Percentiles rank a stretch among this genome's conserved stretches.
Evolutionary conservation across 768 basidiomycete species (phyloP).

Genomic region (Rickenella mellea): DNA sequence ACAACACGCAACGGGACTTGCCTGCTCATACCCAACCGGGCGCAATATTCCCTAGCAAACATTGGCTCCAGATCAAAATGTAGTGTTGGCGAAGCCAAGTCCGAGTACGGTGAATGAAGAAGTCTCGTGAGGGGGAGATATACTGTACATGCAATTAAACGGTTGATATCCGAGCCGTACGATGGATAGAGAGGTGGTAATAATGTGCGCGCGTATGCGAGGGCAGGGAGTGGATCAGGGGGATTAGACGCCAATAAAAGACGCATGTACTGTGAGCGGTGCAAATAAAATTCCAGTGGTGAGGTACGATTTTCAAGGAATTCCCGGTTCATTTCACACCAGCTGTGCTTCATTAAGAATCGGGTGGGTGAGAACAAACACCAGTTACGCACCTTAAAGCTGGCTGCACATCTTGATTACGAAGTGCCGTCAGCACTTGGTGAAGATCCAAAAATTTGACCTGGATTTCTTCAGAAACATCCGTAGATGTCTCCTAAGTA

Average conservation of each 20-base stretch:
- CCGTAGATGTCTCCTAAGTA: slow-evolving; percentile 55
- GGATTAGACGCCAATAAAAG: slow-evolving; percentile 59
- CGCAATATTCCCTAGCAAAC: slow-evolving; percentile 87
- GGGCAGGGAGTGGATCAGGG: slow-evolving; percentile 46
- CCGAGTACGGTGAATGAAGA: slow-evolving; percentile 62
- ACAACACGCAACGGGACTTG: slow-evolving; percentile 84
- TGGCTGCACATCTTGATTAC: slow-evolving; percentile 54
- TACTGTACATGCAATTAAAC: slow-evolving; percentile 58
- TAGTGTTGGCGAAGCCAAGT: slow-evolving; percentile 60
- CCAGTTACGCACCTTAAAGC: slow-evolving; percentile 59
- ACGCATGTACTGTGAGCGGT: slow-evolving; percentile 83
- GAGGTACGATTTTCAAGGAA: slow-evolving; percentile 68
- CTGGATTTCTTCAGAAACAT: slow-evolving; percentile 41
- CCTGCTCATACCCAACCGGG: slow-evolving; percentile 77
- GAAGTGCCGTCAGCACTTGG: slow-evolving; percentile 58
- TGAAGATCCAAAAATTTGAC: slow-evolving; percentile 62
- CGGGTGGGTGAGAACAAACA: neutral
- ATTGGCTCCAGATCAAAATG: slow-evolving; percentile 73
- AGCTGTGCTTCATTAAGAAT: slow-evolving; percentile 38
- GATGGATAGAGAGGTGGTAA: slow-evolving; percentile 55
- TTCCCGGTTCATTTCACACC: slow-evolving; percentile 57
- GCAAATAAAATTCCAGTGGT: slow-evolving; percentile 80
- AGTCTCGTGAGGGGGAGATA: slow-evolving; percentile 65
- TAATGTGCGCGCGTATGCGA: slow-evolving; percentile 65
- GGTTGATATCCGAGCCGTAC: slow-evolving; percentile 54